A percentile compares a stretch with the other conserved stretches of the same genome.
phyloP scores from a whole-genome alignment of 208 protist genomes.

The Trypanosoma conorhini region DNA sequence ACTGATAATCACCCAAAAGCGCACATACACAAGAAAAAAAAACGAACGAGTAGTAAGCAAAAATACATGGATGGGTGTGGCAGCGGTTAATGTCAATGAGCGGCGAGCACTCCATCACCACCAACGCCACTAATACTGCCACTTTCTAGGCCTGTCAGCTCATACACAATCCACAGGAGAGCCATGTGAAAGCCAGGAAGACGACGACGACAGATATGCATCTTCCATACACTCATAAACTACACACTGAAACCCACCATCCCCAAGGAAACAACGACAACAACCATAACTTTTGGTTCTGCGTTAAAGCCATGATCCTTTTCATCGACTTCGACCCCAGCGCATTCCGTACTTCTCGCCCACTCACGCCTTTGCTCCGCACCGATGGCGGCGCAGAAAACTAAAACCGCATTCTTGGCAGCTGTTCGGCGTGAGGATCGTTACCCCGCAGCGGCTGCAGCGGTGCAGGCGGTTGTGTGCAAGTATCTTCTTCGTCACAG shows the following conservation, averaged over 20 bases:
- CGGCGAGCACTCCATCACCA: no score
- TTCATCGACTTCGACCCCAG: neutral
- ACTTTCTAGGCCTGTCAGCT: neutral
- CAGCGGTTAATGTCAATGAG: neutral
- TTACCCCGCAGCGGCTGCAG: neutral
- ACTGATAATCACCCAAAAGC: no score
- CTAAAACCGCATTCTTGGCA: conserved; percentile 22
- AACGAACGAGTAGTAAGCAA: neutral
- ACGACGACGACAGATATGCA: no score
- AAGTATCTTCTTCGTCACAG: neutral
- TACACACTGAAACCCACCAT: neutral
- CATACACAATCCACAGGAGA: neutral
- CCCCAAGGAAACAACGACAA: neutral
- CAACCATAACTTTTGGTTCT: neutral
- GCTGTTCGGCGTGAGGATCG: neutral
- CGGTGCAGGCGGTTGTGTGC: neutral
- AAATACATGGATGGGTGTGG: neutral
- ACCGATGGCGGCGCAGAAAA: neutral
- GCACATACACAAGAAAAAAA: neutral
- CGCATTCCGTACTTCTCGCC: neutral
- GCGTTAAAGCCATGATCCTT: neutral
- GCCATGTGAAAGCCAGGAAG: no score
- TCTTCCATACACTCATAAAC: neutral
- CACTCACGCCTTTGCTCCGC: neutral
- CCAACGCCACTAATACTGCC: neutral